Evolutionary conservation across 495 filamentous ascomycete genomes (phyloP).

Genomic region (Aspergillus funiculosus): DNA sequence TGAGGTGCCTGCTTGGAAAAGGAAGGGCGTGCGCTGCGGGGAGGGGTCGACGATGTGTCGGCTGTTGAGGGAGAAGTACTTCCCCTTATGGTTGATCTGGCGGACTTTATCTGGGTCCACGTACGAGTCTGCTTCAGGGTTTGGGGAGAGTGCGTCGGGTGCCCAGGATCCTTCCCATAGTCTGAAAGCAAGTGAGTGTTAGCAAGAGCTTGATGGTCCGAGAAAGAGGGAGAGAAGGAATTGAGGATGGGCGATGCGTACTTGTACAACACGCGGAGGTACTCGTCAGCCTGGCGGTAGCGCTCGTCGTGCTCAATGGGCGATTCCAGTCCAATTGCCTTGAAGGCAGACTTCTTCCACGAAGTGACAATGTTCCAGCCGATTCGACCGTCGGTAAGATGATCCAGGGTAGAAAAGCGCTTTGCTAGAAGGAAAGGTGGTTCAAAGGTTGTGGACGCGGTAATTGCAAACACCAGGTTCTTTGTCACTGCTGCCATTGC

Average conservation of each 20-base stretch:
- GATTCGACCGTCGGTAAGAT: constrained; percentile 53
- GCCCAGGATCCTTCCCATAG: constrained; percentile 61
- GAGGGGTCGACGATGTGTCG: constrained; percentile 55
- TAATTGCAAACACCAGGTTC: constrained; percentile 43
- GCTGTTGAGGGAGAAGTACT: constrained; percentile 49
- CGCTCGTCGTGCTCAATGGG: constrained; percentile 58
- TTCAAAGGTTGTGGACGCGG: constrained; percentile 53
- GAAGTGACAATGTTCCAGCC: constrained; percentile 64
- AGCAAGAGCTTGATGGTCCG: too few relatives aligned
- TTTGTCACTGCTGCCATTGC: constrained; percentile 48
- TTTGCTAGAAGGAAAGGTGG: constrained; percentile 54
- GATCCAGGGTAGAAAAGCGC: constrained; percentile 58
- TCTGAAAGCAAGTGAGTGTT: constrained; percentile 17
- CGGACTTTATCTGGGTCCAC: constrained; percentile 51
- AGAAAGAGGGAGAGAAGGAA: too few relatives aligned
- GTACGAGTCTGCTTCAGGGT: constrained; percentile 47
- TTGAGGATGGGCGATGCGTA: constrained; percentile 13
- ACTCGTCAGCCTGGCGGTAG: constrained; percentile 57
- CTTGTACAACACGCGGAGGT: constrained; percentile 52
- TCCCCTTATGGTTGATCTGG: constrained; percentile 53
- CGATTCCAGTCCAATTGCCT: constrained; percentile 51
- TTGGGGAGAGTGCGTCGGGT: constrained; percentile 44
- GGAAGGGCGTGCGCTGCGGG: constrained; percentile 57
- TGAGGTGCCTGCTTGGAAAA: constrained; percentile 61
- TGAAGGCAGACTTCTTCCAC: constrained; percentile 54